These are phyloP conservation scores for Fusarium proliferatum DNA, from an alignment of 2,329 filamentous ascomycete genomes.

Conservation along the genomic window DNA sequence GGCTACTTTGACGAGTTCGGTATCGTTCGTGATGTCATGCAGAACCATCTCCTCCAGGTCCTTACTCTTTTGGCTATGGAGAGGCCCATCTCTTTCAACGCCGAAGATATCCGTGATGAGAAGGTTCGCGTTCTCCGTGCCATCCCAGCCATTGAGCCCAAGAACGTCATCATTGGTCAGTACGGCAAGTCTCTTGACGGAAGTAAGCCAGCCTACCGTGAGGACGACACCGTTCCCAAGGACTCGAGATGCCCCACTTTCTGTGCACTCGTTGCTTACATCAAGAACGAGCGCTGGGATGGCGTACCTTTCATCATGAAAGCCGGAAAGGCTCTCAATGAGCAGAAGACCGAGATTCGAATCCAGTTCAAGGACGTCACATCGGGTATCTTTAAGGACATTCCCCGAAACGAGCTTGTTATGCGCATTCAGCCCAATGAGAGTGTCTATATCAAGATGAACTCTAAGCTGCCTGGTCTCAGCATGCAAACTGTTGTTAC, in stretches of 20 bases:
- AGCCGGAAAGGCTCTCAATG: conserved; percentile 97
- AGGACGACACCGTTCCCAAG: conserved; percentile 97
- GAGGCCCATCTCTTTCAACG: conserved; percentile 95
- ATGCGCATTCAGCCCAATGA: conserved; percentile 99
- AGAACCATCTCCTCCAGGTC: conserved; percentile 98
- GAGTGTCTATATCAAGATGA: conserved; percentile 99
- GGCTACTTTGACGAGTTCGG: conserved; percentile 99
- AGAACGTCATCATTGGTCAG: conserved; percentile 99
- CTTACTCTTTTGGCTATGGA: conserved; percentile 98
- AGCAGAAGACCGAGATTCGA: conserved; percentile 99
- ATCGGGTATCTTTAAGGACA: conserved; percentile 99
- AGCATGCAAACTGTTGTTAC: conserved; percentile 99
- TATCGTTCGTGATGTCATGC: conserved; percentile 99
- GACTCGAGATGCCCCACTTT: conserved; percentile 98
- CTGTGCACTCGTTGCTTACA: conserved; percentile 95
- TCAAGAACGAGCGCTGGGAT: conserved; percentile 99
- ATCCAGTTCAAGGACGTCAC: conserved; percentile 99
- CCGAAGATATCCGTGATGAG: conserved; percentile 98
- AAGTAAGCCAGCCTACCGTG: conserved; percentile 97
- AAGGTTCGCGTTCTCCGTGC: conserved; percentile 96
- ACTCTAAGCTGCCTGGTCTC: conserved; percentile 97
- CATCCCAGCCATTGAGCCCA: conserved; percentile 95
- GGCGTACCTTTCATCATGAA: conserved; percentile 99
- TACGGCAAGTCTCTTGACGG: conserved; percentile 97
- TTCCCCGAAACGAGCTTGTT: conserved; percentile 98